Evolutionary conservation across 1,284 basidiomycete genomes (phyloP), one percentile per base, ranked within the genome.

Genomic region (Leccinum solheimii): DNA sequence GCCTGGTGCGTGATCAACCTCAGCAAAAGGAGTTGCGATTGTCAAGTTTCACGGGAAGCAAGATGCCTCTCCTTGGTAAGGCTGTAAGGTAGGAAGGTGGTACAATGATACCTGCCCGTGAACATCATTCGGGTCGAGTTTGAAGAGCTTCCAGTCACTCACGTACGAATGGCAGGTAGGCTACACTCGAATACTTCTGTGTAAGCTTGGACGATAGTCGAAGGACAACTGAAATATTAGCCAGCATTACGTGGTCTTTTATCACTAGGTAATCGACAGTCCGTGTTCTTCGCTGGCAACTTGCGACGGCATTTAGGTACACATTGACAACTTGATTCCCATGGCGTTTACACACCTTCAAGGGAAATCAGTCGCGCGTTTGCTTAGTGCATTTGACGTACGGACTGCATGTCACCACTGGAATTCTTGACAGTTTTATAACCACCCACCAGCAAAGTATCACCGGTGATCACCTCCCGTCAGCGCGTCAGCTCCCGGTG

Each of bases 371-470:
- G 23, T 23, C 23, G 3, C 3, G 23, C 4, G 23, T 23, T 23
- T 23, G 23, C 23, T 23, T 23, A 23, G 23, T 23, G 23, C 23
- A 23, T 23, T 23, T 23, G 23, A 23, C 23, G 23, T 23, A 23
- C 23, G 23, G 23, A 23, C 26, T 26, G 26, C 26, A 26, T 36
- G 48, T 34, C 27, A 54, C 43, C 21, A 43, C 21, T 43, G 79
- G 86, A 88, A 68, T 87, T 88, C 60, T 86, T 86, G 0, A 86
- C 85, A 1, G 81, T 85, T 19, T 19, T 86, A 84, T 43, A 19
- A 10, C 9, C n/a, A 19, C 10, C 74, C 82, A 8, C 73, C 83
- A 19, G 86, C 82, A 6, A 87, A 87, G 40, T 10, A 87, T 67
- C 80, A 86, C 23, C 23, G 23, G 23, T 23, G 23, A 23, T 23